Evolutionary conservation across 441 rosid species (phyloP), one percentile per base, ranked within the genome.

Genomic region (Gossypium aridum): DNA sequence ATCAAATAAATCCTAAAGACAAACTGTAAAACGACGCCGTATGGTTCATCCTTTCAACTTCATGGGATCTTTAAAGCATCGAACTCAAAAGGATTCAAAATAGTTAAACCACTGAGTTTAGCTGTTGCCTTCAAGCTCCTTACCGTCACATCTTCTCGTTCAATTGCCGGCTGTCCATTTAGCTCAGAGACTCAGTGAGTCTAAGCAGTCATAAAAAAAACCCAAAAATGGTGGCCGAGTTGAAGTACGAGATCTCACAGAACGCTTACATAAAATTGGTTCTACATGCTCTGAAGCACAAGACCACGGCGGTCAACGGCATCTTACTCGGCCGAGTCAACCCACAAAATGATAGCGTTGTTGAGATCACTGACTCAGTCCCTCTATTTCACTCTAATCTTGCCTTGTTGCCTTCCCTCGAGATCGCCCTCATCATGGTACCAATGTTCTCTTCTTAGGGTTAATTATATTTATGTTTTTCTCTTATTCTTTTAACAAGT

Each of bases 351-450:
- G 85, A 83, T 67, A 85, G 72, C 60, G 70, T 85, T 23, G 83
- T 92, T 17, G 92, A 93, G 88, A 91, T 95, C 83, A 19, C 81
- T 3, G 99, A 95, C 23, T 89, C 99, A 9, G 96, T 93, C 34
- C 98, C 98, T 49, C 92, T 95, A 60, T 93, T 93, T 82, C 99
- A 95, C 87, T 85, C 91, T 63, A 92, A 88, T 80, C 89, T 95
- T 20, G 92, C 94, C 34, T 86, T 93, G 59, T 96, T 95, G 26
- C 95, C 99, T 76, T 90, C 94, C 53, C 89, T 95, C 66, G 98
- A 95, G 94, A 90, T 93, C 90, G 85, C 99, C 17, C 95, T 95
- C 74, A 84, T 92, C 87, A 82, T 93, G 93, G 99, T 95, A 17
- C 62, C 63, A 20, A 55, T 64, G 16, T 71, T 2, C 17, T 19